These are phyloP conservation scores for Populus tremula DNA, from an alignment of 345 rosid species.

Conservation along the genomic window DNA sequence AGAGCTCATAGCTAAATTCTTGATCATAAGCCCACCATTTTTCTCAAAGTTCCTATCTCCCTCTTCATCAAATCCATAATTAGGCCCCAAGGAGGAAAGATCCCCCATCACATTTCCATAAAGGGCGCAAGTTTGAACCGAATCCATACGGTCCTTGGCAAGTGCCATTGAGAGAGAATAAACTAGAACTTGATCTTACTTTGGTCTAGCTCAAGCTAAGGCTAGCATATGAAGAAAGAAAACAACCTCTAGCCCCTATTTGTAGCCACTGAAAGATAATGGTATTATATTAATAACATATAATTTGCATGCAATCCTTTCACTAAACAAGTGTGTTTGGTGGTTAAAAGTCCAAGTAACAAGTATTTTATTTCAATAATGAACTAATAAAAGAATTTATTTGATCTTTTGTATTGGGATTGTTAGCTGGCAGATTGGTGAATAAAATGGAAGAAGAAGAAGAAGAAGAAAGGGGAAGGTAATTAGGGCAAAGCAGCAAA, in stretches of 20 bases:
- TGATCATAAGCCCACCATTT: slow-evolving; percentile 20
- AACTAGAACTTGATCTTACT: not conserved
- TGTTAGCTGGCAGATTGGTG: slow-evolving; percentile 53
- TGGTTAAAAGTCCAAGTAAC: not conserved
- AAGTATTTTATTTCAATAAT: not conserved
- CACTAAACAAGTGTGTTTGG: not conserved
- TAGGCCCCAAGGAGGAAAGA: slow-evolving; percentile 39
- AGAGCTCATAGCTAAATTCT: slow-evolving; percentile 21
- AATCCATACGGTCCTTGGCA: slow-evolving; percentile 28
- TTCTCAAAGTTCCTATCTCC: slow-evolving; percentile 23
- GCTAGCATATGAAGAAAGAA: slow-evolving; percentile 12
- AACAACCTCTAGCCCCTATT: slow-evolving; percentile 13
- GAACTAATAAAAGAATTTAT: slow-evolving; percentile 2
- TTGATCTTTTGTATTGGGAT: slow-evolving; percentile 32
- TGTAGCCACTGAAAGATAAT: slow-evolving; percentile 13
- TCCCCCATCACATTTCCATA: slow-evolving; percentile 20
- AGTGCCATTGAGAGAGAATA: slow-evolving; percentile 44
- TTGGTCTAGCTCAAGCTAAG: slow-evolving; percentile 5
- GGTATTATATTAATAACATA: not conserved
- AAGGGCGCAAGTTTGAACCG: slow-evolving; percentile 27
- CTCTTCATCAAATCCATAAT: slow-evolving; percentile 25
- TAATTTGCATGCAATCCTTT: not conserved
- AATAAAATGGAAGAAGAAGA: slow-evolving; percentile 3
- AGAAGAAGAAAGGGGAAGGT: slow-evolving; percentile 8
- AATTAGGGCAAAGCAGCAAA: slow-evolving; percentile 25